Evolutionary conservation across 2,329 filamentous ascomycete genomes (phyloP).

Genomic region (Pseudomassariella vexata): DNA sequence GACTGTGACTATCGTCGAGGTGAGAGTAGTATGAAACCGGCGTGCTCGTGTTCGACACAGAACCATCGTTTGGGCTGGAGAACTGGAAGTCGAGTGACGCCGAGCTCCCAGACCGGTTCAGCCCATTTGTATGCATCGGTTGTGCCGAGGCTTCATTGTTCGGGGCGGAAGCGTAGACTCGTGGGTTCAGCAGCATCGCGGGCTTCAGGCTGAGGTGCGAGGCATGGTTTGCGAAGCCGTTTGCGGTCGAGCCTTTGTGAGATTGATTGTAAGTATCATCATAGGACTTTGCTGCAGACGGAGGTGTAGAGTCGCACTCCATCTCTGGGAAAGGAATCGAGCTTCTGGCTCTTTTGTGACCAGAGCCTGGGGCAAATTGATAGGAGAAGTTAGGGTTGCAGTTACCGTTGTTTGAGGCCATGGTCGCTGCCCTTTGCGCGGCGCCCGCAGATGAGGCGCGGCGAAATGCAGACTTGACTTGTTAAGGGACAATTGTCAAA

Average conservation of each 20-base stretch:
- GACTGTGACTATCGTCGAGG: conserved; percentile 9
- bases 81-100: conserved; percentile 37
- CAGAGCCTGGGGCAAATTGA: neutral
- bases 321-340: conserved; percentile 1
- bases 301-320: conserved; percentile 3
- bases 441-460: conserved; percentile 1
- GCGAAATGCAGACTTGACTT: conserved; percentile 1
- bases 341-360: conserved; percentile 6
- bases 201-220: conserved; percentile 31
- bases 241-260: conserved; percentile 17
- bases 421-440: conserved; percentile 1
- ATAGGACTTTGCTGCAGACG: conserved; percentile 5
- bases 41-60: conserved; percentile 11
- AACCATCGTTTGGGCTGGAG: conserved; percentile 21
- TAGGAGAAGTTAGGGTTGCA: neutral
- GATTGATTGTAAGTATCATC: conserved; percentile 16
- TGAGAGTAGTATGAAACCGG: conserved; percentile 9
- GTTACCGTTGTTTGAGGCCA: conserved; percentile 7
- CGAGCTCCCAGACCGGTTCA: conserved; percentile 21
- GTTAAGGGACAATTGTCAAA: too few species aligned
- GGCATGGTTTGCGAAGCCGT: conserved; percentile 14
- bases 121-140: conserved; percentile 16
- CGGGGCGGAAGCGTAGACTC: conserved; percentile 19
- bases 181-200: conserved; percentile 34
- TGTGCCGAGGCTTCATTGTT: conserved; percentile 14